phyloP scores from a whole-genome alignment of 306 rosid genomes.

The Cucurbita pepo region DNA sequence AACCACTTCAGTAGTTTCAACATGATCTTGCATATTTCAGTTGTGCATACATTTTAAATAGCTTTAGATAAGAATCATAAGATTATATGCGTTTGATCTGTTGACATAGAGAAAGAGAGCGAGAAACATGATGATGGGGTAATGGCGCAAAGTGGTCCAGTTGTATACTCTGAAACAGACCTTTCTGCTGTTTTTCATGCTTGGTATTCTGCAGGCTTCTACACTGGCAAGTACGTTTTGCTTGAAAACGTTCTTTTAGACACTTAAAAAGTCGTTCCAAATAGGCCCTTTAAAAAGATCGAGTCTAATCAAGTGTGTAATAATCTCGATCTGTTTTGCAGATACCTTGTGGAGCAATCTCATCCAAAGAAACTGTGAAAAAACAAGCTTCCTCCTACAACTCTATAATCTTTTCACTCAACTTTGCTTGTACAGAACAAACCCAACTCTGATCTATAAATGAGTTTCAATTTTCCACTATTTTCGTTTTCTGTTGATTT shows the following conservation, averaged over 20 bases:
- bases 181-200: conserved; percentile 55
- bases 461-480: neutral
- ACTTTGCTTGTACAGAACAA: neutral
- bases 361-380: neutral
- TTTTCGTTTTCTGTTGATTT: neutral
- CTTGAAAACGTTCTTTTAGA: too few relatives aligned
- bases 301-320: too few relatives aligned
- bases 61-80: neutral
- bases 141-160: conserved; percentile 11
- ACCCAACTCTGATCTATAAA: neutral
- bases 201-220: conserved; percentile 89
- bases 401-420: neutral
- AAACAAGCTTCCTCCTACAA: neutral
- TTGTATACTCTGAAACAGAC: conserved; percentile 34
- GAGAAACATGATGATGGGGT: conserved; percentile 5
- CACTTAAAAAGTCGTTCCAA: too few relatives aligned
- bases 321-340: neutral
- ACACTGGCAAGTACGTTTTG: conserved; percentile 53
- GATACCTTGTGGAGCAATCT: neutral
- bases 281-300: too few relatives aligned
- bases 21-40: neutral
- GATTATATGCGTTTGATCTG: neutral
- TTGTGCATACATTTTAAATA: neutral
- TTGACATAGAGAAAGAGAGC: conserved; percentile 27
- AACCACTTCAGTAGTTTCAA: neutral